Evolutionary conservation across 495 filamentous ascomycete genomes (phyloP).

Genomic region (Poronia punctata): DNA sequence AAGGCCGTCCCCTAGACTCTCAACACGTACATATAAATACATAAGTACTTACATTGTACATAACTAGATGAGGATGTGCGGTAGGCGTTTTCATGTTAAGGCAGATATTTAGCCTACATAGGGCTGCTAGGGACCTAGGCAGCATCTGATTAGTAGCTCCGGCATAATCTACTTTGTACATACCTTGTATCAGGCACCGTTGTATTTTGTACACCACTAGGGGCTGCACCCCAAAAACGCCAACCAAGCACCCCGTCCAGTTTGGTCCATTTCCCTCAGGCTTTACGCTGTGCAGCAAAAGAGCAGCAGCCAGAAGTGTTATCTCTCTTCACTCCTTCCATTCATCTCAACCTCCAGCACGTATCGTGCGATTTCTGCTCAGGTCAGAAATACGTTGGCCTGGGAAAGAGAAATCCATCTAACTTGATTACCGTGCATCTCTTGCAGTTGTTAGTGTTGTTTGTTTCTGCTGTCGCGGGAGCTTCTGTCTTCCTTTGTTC

Average conservation of each 20-base stretch:
- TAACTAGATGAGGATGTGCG: neutral
- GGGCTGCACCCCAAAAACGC: too few relatives aligned
- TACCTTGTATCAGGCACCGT: too few relatives aligned
- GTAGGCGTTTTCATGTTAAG: neutral
- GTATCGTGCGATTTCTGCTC: slow-evolving; percentile 8
- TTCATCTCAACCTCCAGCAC: neutral
- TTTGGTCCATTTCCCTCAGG: too few relatives aligned
- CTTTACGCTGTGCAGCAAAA: too few relatives aligned
- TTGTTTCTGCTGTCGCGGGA: slow-evolving; percentile 1
- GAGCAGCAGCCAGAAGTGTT: too few relatives aligned
- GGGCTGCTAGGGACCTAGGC: too few relatives aligned
- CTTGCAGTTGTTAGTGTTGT: slow-evolving; percentile 1
- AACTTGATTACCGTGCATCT: slow-evolving; percentile 6
- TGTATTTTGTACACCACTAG: too few relatives aligned
- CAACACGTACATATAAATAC: slow-evolving; percentile 2
- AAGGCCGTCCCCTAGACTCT: too few relatives aligned
- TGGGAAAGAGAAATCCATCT: slow-evolving; percentile 8
- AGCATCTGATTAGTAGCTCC: too few relatives aligned
- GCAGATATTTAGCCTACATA: too few relatives aligned
- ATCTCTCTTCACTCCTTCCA: neutral
- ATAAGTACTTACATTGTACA: neutral
- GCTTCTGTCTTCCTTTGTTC: slow-evolving; percentile 2
- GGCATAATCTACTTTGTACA: too few relatives aligned
- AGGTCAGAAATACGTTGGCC: slow-evolving; percentile 2
- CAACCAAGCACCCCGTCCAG: too few relatives aligned